Conservation (phyloP, 83 land plant genomes). For the Larix sibirica region DNA sequence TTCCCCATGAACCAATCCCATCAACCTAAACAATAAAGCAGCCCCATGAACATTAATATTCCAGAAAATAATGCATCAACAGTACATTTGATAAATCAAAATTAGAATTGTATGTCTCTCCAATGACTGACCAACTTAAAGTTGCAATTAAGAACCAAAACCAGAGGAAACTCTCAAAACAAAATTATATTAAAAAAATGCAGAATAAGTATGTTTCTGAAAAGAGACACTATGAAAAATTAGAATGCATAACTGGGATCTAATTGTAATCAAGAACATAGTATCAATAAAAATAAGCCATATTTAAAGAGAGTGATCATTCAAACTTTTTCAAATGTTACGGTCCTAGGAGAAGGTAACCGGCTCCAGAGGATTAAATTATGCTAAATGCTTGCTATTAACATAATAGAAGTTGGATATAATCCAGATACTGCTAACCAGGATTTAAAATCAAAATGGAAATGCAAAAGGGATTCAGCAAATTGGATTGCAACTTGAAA, state of each 20-base stretch:
- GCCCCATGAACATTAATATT: not conserved
- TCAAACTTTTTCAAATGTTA: too few relatives aligned
- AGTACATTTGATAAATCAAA: not conserved
- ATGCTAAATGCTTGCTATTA: too few relatives aligned
- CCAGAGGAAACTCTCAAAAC: not conserved
- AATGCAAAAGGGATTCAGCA: too few relatives aligned
- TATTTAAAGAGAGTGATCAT: too few relatives aligned
- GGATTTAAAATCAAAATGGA: too few relatives aligned
- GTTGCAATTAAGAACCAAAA: not conserved
- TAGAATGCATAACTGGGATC: not conserved
- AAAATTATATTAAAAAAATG: conserved; percentile 10
- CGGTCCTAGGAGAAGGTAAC: too few relatives aligned
- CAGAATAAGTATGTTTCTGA: not conserved
- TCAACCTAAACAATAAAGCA: conserved; percentile 49
- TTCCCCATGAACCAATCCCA: conserved; percentile 90
- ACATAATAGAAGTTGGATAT: too few relatives aligned
- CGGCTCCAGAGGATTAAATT: too few relatives aligned
- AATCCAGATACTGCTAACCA: too few relatives aligned
- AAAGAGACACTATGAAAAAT: not conserved
- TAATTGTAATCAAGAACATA: not conserved
- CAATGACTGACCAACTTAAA: not conserved
- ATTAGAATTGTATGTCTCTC: not conserved
- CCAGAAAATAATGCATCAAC: not conserved
- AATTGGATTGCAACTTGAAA: too few relatives aligned
- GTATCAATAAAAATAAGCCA: too few relatives aligned